Base-by-base conservation (phyloP, 148 eudicot genomes). In the Pharnaceum exiguum region DNA sequence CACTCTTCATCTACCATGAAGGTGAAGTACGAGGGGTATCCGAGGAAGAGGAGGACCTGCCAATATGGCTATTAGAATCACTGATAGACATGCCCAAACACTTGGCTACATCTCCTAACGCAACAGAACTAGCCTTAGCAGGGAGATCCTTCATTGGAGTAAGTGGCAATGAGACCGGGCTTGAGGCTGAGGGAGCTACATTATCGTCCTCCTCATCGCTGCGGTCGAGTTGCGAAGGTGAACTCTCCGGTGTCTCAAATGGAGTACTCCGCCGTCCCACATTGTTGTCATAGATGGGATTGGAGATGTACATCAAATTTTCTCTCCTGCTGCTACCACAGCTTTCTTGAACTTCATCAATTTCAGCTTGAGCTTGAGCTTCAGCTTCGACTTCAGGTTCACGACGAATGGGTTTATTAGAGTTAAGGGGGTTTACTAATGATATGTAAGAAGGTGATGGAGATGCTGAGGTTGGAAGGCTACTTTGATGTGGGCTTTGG, bases 71-170 rank as follows among this genome's bases (percentile, higher is more conserved):
- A 46, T 65, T 77, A 1, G 75, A 79, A 5, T 77, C 79, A 54
- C 83, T 73, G 28, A 60, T 61, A 3, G 89, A 82, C 18, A 65
- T 70, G 29, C 76, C 82, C 10, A 87, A 65, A 15, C 74, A 78
- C 47, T 76, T 49, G 12, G 79, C n/a, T n/a, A n/a, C 80, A 66
- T 79, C 79, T 60, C 66, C 73, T 43, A 85, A 40, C n/a, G 58
- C 57, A 25, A 89, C 72, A 16, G 93, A 72, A 39, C 71, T 43
- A 36, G 75, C 87, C 67, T 75, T 72, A 13, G 65, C 59, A n/a
- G 87, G 83, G 11, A 85, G 79, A 43, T 78, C 77, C 67, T 83
- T 83, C 75, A 83, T 79, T 18, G 94, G 94, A 66, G 75, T 67
- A 22, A 86, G 59, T 18, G 79, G 84, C 18, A 84, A 10, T 47